phyloP scores from a whole-genome alignment of 345 rosid species.

The Hypericum androsaemum region DNA sequence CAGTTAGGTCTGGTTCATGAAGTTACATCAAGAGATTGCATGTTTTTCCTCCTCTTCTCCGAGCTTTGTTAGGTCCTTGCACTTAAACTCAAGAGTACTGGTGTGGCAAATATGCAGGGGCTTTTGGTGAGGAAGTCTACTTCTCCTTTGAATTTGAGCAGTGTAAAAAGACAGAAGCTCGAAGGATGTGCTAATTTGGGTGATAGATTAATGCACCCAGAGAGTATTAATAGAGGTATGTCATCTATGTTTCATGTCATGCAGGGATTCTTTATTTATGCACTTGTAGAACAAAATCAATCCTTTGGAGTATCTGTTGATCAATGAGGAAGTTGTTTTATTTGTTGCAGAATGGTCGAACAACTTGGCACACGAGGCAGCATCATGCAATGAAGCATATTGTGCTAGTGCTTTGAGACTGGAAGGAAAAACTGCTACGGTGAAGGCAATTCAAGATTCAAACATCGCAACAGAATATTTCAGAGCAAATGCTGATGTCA shows the following conservation, averaged over 20 bases:
- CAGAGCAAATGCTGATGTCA: conserved; percentile 9
- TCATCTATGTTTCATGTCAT: too few species aligned
- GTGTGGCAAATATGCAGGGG: conserved; percentile 29
- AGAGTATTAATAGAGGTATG: conserved; percentile 18
- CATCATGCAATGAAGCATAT: conserved; percentile 9
- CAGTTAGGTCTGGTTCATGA: conserved; percentile 21
- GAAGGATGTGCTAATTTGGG: conserved; percentile 11
- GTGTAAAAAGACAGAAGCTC: conserved; percentile 8
- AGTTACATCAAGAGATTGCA: conserved; percentile 25
- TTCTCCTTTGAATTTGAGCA: conserved; percentile 13
- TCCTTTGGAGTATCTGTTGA: neutral
- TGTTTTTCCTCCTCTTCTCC: conserved; percentile 23
- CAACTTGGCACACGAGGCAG: conserved; percentile 10
- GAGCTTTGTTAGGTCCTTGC: conserved; percentile 20
- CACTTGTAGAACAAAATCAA: too few species aligned
- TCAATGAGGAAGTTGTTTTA: conserved; percentile 1
- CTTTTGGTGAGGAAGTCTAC: conserved; percentile 13
- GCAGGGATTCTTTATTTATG: too few species aligned
- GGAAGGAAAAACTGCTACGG: conserved; percentile 12
- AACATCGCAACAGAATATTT: conserved; percentile 13
- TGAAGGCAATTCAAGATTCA: conserved; percentile 14
- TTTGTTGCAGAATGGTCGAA: conserved; percentile 22
- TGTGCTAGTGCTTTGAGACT: conserved; percentile 13
- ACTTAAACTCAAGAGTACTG: conserved; percentile 24
- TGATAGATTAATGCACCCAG: conserved; percentile 7